Evolutionary conservation across 2,329 filamentous ascomycete genomes (phyloP).

Genomic region (Fusarium sp.): DNA sequence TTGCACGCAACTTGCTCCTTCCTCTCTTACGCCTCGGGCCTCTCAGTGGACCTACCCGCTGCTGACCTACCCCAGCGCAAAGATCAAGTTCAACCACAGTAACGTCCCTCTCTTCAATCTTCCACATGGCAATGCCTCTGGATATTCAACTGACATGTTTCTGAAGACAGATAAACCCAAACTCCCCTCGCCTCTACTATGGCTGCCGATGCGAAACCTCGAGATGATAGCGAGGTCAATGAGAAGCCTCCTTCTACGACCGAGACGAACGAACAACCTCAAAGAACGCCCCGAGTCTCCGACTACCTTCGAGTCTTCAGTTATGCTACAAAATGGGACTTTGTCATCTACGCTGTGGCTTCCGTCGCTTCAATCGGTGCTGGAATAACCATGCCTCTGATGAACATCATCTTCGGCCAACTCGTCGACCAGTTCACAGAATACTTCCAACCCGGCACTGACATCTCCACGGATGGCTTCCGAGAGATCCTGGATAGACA

Average conservation of each 20-base stretch:
- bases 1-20: neutral
- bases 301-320: slow-evolving; percentile 46
- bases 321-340: slow-evolving; percentile 49
- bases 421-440: slow-evolving; percentile 47
- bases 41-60: neutral
- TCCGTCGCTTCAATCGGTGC: slow-evolving; percentile 49
- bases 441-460: slow-evolving; percentile 41
- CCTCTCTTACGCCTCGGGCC: neutral
- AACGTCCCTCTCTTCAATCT: neutral
- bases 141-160: neutral
- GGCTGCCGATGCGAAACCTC: neutral
- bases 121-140: accelerated
- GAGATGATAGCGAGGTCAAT: neutral
- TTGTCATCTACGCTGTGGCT: slow-evolving; percentile 46
- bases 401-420: slow-evolving; percentile 53
- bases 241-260: neutral
- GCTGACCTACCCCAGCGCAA: neutral
- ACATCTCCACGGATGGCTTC: slow-evolving; percentile 19
- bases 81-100: neutral
- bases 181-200: neutral
- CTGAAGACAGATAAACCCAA: accelerated
- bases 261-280: neutral
- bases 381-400: slow-evolving; percentile 50
- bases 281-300: slow-evolving; percentile 28
- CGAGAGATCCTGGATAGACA: slow-evolving; percentile 28